Evolutionary conservation across 2,329 filamentous ascomycete species (phyloP), one percentile per base, ranked within the genome.

Genomic region (Penicillium decumbens): DNA sequence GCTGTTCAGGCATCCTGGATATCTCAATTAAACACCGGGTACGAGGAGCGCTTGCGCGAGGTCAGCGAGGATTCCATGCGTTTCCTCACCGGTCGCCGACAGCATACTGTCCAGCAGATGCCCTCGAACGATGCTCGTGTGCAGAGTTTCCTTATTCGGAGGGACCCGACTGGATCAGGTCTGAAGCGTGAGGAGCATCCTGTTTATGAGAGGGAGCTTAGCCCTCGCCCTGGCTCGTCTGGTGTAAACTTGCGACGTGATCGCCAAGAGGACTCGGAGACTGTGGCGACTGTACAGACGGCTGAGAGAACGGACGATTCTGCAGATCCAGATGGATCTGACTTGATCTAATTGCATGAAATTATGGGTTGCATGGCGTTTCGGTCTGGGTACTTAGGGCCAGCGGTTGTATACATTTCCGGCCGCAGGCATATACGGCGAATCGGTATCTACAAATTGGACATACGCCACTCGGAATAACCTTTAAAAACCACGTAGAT

Each of bases 1-100:
- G 78, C 89, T 52, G 79, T 83, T 9, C 89, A 95, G 69, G 83
- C 83, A 30, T 83, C 82, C 3, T 78, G 87, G 53, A 85, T 88
- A 10, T 83, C 80, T 35, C 77, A 79, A 28, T 78, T 81, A 48
- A 82, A 84, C 1, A 71, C 77, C 7, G 79, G 77, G 25, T 77
- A 89, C 40, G 72, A 91, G 39, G 84, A 84, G 60, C 75, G 87
- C 54, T 76, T 83, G 64, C 83, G 83, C 60, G 78, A 83, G 37
- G 74, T 85, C 47, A 82, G 87, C 59, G 80, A 88, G 51, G 76
- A 80, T 50, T 82, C 84, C 30, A 84, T 87, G 43, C 65, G 67
- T 12, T 69, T 76, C 27, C 57, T 76, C 77, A 79, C 56, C 74
- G 79, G 62, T 69, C 77, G 59, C 74, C 81, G 47, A 73, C 77